Conservation (phyloP, 2,329 filamentous ascomycete genomes). For the Apiospora aurea region DNA sequence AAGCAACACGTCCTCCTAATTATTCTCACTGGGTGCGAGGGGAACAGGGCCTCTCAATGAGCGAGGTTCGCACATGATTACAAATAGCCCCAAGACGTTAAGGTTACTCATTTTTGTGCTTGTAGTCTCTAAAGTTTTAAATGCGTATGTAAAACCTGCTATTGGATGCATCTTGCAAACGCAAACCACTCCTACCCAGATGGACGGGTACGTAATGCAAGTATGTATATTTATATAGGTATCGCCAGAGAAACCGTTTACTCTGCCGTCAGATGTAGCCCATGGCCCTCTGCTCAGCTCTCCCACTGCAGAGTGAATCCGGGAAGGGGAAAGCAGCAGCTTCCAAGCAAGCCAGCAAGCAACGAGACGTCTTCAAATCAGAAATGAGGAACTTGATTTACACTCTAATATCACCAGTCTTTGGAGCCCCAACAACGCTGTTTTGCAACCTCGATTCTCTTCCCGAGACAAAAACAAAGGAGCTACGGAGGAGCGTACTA, state of each 20-base stretch:
- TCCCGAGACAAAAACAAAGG: slow-evolving; percentile 41
- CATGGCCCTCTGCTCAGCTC: neutral
- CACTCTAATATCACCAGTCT: slow-evolving; percentile 48
- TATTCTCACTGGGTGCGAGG: neutral
- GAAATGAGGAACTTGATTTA: slow-evolving; percentile 43
- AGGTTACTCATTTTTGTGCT: neutral
- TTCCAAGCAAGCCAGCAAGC: neutral
- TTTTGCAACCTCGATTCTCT: slow-evolving; percentile 36
- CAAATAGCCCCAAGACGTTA: neutral
- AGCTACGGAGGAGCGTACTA: slow-evolving; percentile 38
- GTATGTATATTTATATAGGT: too few relatives aligned
- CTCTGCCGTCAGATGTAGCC: neutral
- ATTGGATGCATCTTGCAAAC: neutral
- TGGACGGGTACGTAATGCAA: too few relatives aligned
- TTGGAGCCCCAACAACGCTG: slow-evolving; percentile 37
- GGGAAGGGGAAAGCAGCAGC: neutral
- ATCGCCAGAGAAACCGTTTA: neutral
- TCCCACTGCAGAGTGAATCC: neutral
- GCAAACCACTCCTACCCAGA: neutral
- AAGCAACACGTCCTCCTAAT: neutral
- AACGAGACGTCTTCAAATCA: slow-evolving; percentile 8
- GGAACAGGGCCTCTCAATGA: neutral
- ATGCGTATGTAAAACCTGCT: neutral
- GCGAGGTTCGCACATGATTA: neutral
- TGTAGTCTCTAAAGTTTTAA: neutral